These are phyloP conservation scores for Aspergillus felis DNA, from an alignment of 2,329 filamentous ascomycete species.

Conservation along the genomic window DNA sequence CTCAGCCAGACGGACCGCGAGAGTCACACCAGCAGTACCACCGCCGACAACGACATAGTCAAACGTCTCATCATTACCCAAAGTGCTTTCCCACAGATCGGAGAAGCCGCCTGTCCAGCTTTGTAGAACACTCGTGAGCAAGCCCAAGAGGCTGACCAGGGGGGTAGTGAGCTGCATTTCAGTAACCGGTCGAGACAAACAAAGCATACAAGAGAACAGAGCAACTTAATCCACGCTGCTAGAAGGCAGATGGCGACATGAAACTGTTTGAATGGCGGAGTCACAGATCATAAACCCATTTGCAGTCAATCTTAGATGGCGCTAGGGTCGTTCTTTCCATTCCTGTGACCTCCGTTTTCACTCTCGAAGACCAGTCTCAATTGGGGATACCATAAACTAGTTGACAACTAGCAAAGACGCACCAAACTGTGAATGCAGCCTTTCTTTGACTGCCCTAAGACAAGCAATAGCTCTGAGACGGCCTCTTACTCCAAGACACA, in stretches of 20 bases:
- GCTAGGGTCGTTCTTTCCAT: background rate
- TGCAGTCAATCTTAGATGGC: background rate
- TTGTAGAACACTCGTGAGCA: background rate
- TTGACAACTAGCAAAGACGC: background rate
- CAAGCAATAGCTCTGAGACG: background rate
- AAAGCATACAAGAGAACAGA: background rate
- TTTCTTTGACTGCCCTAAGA: background rate
- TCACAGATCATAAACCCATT: background rate
- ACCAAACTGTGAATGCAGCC: background rate
- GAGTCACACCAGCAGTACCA: slow-evolving; percentile 37
- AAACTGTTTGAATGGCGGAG: background rate
- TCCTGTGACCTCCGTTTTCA: background rate
- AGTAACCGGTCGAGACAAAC: background rate
- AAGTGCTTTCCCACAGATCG: background rate
- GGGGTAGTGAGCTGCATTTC: background rate
- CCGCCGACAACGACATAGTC: slow-evolving; percentile 34
- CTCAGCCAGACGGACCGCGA: slow-evolving; percentile 52
- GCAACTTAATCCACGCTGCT: background rate
- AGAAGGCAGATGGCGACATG: background rate
- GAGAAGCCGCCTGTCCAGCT: background rate
- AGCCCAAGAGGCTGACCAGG: background rate
- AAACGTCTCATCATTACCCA: slow-evolving; percentile 5
- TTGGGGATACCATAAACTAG: too few species aligned
- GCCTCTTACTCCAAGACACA: too few species aligned
- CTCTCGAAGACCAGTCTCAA: background rate